These are phyloP conservation scores for Sarocladium oryzae DNA, from an alignment of 2,329 filamentous ascomycete species.

Conservation along the genomic window DNA sequence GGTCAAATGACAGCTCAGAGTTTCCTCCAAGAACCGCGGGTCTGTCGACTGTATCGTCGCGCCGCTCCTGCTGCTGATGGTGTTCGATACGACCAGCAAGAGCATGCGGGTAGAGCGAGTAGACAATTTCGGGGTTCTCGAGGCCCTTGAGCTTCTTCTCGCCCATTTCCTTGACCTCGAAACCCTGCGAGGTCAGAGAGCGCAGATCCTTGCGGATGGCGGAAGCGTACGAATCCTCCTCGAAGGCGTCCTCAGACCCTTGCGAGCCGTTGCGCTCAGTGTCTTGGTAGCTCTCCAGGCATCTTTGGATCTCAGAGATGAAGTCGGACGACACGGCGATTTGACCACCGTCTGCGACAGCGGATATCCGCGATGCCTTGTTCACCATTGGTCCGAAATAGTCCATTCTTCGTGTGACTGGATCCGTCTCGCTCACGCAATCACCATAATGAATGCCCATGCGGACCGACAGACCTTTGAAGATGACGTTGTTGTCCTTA, in stretches of 20 bases:
- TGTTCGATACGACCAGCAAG: slow-evolving; percentile 73
- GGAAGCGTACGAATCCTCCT: slow-evolving; percentile 67
- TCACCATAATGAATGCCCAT: slow-evolving; percentile 98
- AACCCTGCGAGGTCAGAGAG: slow-evolving; percentile 82
- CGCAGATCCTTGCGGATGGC: slow-evolving; percentile 83
- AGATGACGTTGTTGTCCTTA: slow-evolving; percentile 81
- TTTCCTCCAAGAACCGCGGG: slow-evolving; percentile 57
- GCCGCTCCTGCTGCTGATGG: slow-evolving; percentile 47
- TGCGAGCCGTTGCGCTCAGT: slow-evolving; percentile 63
- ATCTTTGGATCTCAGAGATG: slow-evolving; percentile 89
- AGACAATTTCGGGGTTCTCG: slow-evolving; percentile 93
- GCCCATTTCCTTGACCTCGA: slow-evolving; percentile 93
- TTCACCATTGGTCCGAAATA: slow-evolving; percentile 99
- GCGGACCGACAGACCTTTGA: slow-evolving; percentile 86
- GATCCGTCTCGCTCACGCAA: slow-evolving; percentile 91
- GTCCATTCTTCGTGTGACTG: slow-evolving; percentile 96
- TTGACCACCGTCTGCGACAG: slow-evolving; percentile 91
- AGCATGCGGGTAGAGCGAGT: slow-evolving; percentile 88
- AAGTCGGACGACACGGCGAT: slow-evolving; percentile 97
- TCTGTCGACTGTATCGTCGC: slow-evolving; percentile 39
- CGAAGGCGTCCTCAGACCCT: slow-evolving; percentile 53
- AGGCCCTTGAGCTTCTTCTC: slow-evolving; percentile 94
- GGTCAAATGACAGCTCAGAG: slow-evolving; percentile 68
- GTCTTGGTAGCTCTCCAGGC: slow-evolving; percentile 83
- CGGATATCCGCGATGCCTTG: slow-evolving; percentile 86